These are phyloP conservation scores for Thelonectria discophora DNA, from an alignment of 2,329 filamentous ascomycete species.

Conservation along the genomic window DNA sequence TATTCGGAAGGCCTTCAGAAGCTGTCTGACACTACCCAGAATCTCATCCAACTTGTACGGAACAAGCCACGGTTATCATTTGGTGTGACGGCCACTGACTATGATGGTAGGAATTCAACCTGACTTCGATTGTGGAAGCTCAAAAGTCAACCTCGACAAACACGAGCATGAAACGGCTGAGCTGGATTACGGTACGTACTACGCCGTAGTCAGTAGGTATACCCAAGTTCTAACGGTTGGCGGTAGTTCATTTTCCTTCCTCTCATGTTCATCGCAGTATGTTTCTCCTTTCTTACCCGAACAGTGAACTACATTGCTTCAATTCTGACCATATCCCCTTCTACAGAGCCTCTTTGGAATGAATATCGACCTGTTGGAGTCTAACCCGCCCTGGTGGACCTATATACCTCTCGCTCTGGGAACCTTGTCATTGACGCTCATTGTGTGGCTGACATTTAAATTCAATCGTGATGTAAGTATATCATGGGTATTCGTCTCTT, in stretches of 20 bases:
- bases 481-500: not conserved
- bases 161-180: not conserved
- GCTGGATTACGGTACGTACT: not conserved
- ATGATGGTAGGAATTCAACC: not conserved
- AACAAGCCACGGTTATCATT: not conserved
- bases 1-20: not conserved
- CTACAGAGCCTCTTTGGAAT: slow-evolving; percentile 3
- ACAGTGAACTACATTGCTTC: not conserved
- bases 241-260: not conserved
- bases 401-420: not conserved
- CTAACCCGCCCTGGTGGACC: not conserved
- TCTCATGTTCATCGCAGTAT: not conserved
- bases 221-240: not conserved
- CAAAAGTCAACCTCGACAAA: not conserved
- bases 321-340: not conserved
- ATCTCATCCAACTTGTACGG: not conserved
- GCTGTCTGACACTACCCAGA: not conserved
- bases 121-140: not conserved
- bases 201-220: not conserved
- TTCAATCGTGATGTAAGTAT: not conserved
- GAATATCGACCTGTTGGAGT: not conserved
- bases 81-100: not conserved
- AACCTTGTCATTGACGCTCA: not conserved
- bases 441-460: not conserved
- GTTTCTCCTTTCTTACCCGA: not conserved